Evolutionary conservation across 352 stramenopile genomes (phyloP), one percentile per base, ranked within the genome.

Genomic region (Hyaloperonospora arabidopsidis): DNA sequence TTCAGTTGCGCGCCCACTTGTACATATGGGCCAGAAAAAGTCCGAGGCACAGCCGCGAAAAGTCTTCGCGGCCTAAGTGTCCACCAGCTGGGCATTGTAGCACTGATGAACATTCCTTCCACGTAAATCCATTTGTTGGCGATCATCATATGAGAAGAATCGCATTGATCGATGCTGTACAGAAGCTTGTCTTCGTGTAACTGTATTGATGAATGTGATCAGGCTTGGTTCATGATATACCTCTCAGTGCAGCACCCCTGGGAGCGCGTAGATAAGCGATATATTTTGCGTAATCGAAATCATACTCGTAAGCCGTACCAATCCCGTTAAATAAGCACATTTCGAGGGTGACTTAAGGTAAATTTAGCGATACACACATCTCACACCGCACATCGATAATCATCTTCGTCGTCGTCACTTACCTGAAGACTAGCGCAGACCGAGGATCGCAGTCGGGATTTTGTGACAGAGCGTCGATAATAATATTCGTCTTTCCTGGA

Each of bases 31-130:
- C 19, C 29, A 52, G 32, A 5, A 52, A 5, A 41, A 32, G 3
- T 52, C 41, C 18, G 19, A 0, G 8, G 5, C 10, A 68, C 29
- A 54, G 18, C 22, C 0, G 28, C 2, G 19, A 53, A 68, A 0
- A 65, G 23, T 70, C 68, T 45, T 74, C 58, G 18, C 53, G 50
- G 1, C 44, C 57, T 0, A 70, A 23, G 40, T 70, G 65, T 13
- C 52, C 58, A 2, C 32, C 43, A 17, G 8, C 18, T 0, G 66
- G 6, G 49, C 21, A 25, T 63, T 50, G 21, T 66, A 40, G 3
- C 45, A 60, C 19, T 70, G 49, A 18, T 60, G 45, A 1, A 65
- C 1, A 14, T 64, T 45, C 1, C 49, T 41, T 2, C 40, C 18
- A 6, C 44, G 44, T 8, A 41, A 17, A 41, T 41, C n/a, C n/a